phyloP scores from a whole-genome alignment of 257 asterid genomes.

The Nicotiana attenuata region DNA sequence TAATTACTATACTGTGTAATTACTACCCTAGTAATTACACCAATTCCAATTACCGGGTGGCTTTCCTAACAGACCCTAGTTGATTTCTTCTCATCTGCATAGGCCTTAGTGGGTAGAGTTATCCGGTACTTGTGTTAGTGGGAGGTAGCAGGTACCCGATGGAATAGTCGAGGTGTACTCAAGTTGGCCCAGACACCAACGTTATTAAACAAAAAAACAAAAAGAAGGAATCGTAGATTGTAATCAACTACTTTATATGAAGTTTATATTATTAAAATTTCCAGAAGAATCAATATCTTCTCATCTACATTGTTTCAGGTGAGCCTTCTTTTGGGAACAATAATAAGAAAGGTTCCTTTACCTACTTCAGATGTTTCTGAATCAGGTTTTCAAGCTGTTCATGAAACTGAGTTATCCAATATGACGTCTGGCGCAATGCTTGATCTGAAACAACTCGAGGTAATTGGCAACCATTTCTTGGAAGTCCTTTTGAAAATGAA shows the following conservation, averaged over 20 bases:
- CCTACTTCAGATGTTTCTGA: constrained; percentile 53
- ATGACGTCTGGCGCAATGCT: constrained; percentile 52
- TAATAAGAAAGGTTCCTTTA: constrained; percentile 83
- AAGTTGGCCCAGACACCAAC: not conserved
- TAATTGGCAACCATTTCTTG: constrained; percentile 84
- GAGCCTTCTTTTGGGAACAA: constrained; percentile 92
- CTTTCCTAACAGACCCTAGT: no score
- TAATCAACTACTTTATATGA: not conserved
- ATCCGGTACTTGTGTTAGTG: not conserved
- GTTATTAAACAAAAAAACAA: no score
- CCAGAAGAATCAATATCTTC: constrained; percentile 2
- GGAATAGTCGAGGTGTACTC: not conserved
- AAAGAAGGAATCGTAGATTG: not conserved
- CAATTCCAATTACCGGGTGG: no score
- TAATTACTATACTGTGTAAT: no score
- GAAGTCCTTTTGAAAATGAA: constrained; percentile 97
- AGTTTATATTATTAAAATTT: not conserved
- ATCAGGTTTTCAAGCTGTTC: constrained; percentile 25
- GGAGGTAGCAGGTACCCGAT: not conserved
- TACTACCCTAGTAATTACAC: no score
- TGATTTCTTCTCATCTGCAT: not conserved
- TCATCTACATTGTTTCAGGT: constrained; percentile 43
- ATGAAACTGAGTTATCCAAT: constrained; percentile 21
- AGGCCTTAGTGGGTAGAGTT: not conserved
- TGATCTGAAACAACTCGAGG: constrained; percentile 81